These are phyloP conservation scores for Leavenworthia alabamica DNA, from an alignment of 345 rosid species.

Conservation along the genomic window DNA sequence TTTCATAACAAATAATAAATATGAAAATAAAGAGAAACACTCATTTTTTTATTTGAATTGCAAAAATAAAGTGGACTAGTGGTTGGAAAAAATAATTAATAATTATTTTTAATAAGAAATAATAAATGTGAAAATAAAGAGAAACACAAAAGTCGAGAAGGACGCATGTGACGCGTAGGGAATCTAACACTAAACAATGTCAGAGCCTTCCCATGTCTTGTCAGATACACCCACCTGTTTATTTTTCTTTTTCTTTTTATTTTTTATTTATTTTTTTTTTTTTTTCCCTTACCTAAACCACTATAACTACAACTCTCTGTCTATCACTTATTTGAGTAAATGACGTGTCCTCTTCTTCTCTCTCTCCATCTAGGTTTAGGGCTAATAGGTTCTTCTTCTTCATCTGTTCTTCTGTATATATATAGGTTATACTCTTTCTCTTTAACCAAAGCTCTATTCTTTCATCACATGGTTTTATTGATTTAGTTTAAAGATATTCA, in stretches of 20 bases:
- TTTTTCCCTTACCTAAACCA: constrained; percentile 12
- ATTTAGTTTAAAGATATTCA: neutral
- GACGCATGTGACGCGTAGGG: constrained; percentile 38
- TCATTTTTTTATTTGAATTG: too few relatives aligned
- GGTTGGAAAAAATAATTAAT: too few relatives aligned
- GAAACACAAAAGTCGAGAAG: constrained; percentile 28
- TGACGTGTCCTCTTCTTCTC: neutral
- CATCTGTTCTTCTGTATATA: neutral
- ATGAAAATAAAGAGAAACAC: neutral
- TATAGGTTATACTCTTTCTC: neutral
- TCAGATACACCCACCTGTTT: constrained; percentile 28
- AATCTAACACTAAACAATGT: constrained; percentile 33
- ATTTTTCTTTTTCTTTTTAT: neutral
- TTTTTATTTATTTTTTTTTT: too few relatives aligned
- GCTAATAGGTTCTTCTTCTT: constrained; percentile 16
- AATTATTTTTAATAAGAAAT: too few relatives aligned
- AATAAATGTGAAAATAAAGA: too few relatives aligned
- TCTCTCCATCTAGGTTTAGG: neutral
- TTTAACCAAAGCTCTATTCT: neutral
- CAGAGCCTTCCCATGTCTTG: constrained; percentile 27
- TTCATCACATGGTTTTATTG: neutral
- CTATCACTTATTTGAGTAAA: neutral
- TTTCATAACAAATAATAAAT: neutral
- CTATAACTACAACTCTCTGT: constrained; percentile 27
- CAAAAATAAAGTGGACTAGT: too few relatives aligned